Percentiles rank a stretch among this genome's conserved stretches.
Conservation (phyloP, 306 rosid species). For the Vachellia pachyceras region DNA sequence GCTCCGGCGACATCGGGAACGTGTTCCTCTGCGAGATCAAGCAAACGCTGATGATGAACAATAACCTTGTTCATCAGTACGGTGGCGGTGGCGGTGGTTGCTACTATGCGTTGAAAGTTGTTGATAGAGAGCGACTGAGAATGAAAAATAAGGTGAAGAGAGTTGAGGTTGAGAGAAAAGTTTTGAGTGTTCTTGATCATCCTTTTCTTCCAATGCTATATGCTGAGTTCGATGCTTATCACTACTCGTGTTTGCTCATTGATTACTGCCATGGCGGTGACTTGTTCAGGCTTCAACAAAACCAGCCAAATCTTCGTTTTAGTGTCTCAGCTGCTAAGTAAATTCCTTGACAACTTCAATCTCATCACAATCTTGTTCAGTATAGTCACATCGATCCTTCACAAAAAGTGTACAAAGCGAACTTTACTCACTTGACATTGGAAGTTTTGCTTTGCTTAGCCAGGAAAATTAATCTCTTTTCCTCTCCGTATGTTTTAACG, state of each 20-base stretch:
- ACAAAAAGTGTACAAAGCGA: background rate
- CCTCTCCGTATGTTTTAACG: too few species aligned
- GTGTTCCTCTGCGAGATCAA: slow-evolving; percentile 70
- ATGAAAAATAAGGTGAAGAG: slow-evolving; percentile 68
- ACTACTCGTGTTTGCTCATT: slow-evolving; percentile 20
- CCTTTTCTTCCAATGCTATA: slow-evolving; percentile 72
- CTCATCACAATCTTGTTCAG: background rate
- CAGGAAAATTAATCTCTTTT: background rate
- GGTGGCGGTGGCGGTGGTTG: slow-evolving; percentile 44
- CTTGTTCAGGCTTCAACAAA: slow-evolving; percentile 22
- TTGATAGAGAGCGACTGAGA: slow-evolving; percentile 62
- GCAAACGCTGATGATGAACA: background rate
- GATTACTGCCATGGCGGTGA: slow-evolving; percentile 23
- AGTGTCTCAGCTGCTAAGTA: slow-evolving; percentile 13
- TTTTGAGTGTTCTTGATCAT: slow-evolving; percentile 72
- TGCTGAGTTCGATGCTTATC: slow-evolving; percentile 49
- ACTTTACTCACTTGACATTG: background rate
- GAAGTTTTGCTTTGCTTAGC: background rate
- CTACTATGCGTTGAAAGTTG: slow-evolving; percentile 69
- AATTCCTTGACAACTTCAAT: background rate
- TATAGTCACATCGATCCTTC: background rate
- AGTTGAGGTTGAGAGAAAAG: slow-evolving; percentile 67
- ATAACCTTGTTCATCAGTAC: too few species aligned
- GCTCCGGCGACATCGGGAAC: slow-evolving; percentile 65
- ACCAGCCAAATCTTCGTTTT: slow-evolving; percentile 15